phyloP scores from a whole-genome alignment of 1,284 basidiomycete species.

The Ustilago tritici region DNA sequence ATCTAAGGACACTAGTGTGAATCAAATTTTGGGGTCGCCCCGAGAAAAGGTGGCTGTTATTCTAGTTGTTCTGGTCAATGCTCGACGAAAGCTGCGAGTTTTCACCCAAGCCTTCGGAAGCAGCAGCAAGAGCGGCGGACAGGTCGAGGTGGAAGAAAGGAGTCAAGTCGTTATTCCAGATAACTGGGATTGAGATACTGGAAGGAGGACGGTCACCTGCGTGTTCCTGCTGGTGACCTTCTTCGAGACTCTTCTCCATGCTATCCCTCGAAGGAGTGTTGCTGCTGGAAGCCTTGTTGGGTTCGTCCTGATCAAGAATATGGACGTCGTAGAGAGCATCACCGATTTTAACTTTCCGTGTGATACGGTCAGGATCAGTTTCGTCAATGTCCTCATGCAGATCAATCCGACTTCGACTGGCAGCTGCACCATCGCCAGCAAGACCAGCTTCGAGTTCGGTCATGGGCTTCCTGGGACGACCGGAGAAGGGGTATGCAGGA shows the following conservation, averaged over 20 bases:
- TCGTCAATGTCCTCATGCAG: conserved; percentile 71
- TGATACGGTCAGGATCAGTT: conserved; percentile 68
- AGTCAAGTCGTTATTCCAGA: conserved; percentile 73
- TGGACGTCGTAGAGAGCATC: conserved; percentile 35
- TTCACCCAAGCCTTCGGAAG: conserved; percentile 62
- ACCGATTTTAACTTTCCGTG: conserved; percentile 59
- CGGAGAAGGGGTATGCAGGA: conserved; percentile 41
- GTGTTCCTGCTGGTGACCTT: conserved; percentile 1
- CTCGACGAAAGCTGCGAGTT: conserved; percentile 33
- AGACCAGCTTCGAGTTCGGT: conserved; percentile 70
- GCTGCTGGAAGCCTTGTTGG: background rate
- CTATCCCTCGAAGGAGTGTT: conserved; percentile 22
- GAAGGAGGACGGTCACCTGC: conserved; percentile 7
- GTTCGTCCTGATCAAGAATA: conserved; percentile 15
- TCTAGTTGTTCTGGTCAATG: conserved; percentile 18
- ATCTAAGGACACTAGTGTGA: background rate
- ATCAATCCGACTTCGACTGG: conserved; percentile 67
- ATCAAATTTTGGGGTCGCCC: background rate
- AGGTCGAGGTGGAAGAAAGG: conserved; percentile 91
- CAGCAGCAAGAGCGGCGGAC: conserved; percentile 78
- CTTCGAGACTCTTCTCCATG: conserved; percentile 38
- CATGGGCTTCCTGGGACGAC: conserved; percentile 28
- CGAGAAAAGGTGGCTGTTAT: background rate
- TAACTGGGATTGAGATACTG: conserved; percentile 60
- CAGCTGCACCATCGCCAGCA: conserved; percentile 67